Evolutionary conservation across 495 filamentous ascomycete species (phyloP), one percentile per base, ranked within the genome.

Genomic region (Aspergillus baeticus): DNA sequence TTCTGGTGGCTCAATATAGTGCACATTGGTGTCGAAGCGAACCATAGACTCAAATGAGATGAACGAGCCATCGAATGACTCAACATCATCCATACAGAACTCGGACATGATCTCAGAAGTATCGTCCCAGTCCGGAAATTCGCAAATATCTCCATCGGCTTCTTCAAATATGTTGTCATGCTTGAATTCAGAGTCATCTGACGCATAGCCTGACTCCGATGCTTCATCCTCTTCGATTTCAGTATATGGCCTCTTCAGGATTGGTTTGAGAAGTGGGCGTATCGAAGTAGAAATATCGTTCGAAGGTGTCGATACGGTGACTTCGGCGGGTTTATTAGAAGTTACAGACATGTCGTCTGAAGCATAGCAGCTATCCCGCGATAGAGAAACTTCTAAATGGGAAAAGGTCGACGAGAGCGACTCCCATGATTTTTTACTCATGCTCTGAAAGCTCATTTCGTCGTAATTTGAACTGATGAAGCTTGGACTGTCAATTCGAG

Each of bases 351-450:
- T 57, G 54, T 75, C 74, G 57, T 78, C 76, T 14, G 76, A 78
- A 49, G 70, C 71, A 61, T 76, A 78, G 52, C 73, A 76, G 51
- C 74, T 77, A 63, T 77, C 76, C 7, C 74, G 75, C 22, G 73
- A 74, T 35, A 74, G 64, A 10, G 75, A 77, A n/a, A 74, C 63
- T 20, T 78, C 73, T 26, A 76, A 65, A 20, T 67, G 54, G 21
- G 70, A 70, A 29, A 75, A 73, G 3, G 65, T 63, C 42, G 76
- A 74, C n/a, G 74, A 73, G 36, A 75, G 65, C 53, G 74, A 75
- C 39, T 76, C 73, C 73, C 72, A 77, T 21, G 70, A 76, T 55
- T 67, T 67, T 60, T 60, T 62, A 53, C 66, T 65, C 57, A 59
- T 62, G 37, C 35, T 57, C 21, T 62, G 55, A 35, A 47, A 54